Conservation (phyloP, 108 stramenopile genomes). For the Conticribra guillardii region DNA sequence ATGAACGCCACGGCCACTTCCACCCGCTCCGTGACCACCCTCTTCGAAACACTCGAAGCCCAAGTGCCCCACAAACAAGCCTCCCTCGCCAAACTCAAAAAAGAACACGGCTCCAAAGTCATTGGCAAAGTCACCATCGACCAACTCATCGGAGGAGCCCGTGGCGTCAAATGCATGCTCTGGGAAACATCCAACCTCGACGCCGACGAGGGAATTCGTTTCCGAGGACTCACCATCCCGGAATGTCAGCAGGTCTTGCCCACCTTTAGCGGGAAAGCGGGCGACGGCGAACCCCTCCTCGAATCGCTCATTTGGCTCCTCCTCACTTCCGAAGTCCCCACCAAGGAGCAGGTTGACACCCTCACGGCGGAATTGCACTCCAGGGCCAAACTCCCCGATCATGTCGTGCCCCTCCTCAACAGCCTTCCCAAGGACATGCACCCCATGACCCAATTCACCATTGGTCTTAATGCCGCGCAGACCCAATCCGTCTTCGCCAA, state of each 20-base stretch:
- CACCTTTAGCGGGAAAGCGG: conserved; percentile 86
- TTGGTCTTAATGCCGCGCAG: conserved; percentile 92
- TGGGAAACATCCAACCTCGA: conserved; percentile 99
- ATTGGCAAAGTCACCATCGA: conserved; percentile 97
- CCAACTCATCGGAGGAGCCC: conserved; percentile 97
- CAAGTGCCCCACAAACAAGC: conserved; percentile 96
- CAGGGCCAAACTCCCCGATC: conserved; percentile 88
- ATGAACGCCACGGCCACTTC: background rate
- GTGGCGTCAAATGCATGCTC: conserved; percentile 98
- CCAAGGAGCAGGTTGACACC: conserved; percentile 95
- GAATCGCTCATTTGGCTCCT: conserved; percentile 98
- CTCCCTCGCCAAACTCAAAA: conserved; percentile 85
- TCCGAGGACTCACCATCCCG: conserved; percentile 98
- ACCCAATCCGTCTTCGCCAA: conserved; percentile 95
- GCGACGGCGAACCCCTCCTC: conserved; percentile 96
- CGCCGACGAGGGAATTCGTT: conserved; percentile 98
- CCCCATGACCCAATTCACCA: conserved; percentile 98
- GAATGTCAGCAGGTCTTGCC: conserved; percentile 97
- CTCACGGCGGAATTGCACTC: conserved; percentile 93
- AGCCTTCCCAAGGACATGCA: conserved; percentile 97
- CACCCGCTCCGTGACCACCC: conserved; percentile 73
- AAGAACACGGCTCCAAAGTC: conserved; percentile 94
- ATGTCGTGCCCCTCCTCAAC: conserved; percentile 93
- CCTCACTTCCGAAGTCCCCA: conserved; percentile 96
- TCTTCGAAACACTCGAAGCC: conserved; percentile 90